Evolutionary conservation across 2,329 filamentous ascomycete species (phyloP).

Genomic region (Epicoccum nigrum): DNA sequence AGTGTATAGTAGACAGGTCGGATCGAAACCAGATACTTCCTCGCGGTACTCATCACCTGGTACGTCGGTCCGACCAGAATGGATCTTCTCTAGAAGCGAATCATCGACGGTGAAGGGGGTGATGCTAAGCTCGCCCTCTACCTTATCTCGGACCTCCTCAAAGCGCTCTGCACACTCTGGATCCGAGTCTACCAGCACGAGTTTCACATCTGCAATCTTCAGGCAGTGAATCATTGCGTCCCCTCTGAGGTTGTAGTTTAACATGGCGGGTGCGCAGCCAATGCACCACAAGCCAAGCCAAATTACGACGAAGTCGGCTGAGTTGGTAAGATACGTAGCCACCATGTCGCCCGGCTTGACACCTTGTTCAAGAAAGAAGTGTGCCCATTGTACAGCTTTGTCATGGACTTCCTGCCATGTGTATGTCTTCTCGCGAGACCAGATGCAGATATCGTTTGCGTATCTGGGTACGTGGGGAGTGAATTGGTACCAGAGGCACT

Average conservation of each 20-base stretch:
- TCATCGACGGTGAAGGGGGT: conserved; percentile 25
- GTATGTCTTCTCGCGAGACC: conserved; percentile 64
- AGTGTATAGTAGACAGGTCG: conserved; percentile 72
- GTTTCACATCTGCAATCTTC: conserved; percentile 59
- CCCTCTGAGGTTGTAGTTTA: conserved; percentile 71
- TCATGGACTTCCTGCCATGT: conserved; percentile 41
- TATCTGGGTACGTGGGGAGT: conserved; percentile 35
- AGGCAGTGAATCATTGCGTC: conserved; percentile 70
- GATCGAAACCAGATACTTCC: conserved; percentile 57
- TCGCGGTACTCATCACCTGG: conserved; percentile 62
- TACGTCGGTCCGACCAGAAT: conserved; percentile 32
- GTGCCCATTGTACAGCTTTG: conserved; percentile 38
- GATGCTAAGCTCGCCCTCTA: conserved; percentile 31
- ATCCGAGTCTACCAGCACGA: conserved; percentile 65
- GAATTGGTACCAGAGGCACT: conserved; percentile 41
- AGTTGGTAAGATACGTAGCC: conserved; percentile 69
- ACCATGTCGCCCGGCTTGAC: conserved; percentile 68
- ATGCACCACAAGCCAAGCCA: conserved; percentile 70
- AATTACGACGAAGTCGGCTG: conserved; percentile 68
- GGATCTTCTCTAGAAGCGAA: conserved; percentile 26
- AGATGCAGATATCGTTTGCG: conserved; percentile 62
- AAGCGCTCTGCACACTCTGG: conserved; percentile 30
- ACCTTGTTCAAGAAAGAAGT: conserved; percentile 53
- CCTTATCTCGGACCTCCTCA: conserved; percentile 16
- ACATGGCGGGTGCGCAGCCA: conserved; percentile 70